A percentile compares a stretch with the other conserved stretches of the same genome.
These are phyloP conservation scores for Alternaria tenuissima DNA, from an alignment of 2,329 filamentous ascomycete species.

Conservation along the genomic window DNA sequence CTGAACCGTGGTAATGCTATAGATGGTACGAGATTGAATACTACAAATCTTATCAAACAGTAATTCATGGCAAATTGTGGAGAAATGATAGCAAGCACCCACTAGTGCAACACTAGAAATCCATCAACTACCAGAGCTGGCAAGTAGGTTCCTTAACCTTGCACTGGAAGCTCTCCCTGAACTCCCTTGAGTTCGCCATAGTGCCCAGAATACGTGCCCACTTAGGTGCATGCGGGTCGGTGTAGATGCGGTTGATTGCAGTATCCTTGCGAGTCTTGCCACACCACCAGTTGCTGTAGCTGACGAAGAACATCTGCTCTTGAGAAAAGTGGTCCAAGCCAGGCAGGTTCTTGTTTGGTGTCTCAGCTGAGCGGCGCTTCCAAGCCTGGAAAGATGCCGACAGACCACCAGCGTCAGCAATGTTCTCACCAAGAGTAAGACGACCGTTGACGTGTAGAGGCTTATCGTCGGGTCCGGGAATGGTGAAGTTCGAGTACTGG, in stretches of 20 bases:
- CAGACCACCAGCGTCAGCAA: slow-evolving; percentile 74
- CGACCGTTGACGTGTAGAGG: slow-evolving; percentile 69
- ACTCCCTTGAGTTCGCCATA: slow-evolving; percentile 72
- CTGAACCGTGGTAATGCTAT: neutral
- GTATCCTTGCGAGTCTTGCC: slow-evolving; percentile 68
- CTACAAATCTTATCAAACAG: neutral
- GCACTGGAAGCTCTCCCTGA: slow-evolving; percentile 73
- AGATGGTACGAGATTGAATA: neutral
- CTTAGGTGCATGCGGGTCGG: slow-evolving; percentile 71
- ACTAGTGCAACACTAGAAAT: rapidly evolving
- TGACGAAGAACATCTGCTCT: slow-evolving; percentile 75
- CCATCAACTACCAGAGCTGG: slow-evolving; percentile 68
- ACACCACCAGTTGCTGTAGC: slow-evolving; percentile 72
- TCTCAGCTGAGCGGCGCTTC: slow-evolving; percentile 64
- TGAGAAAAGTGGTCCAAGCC: slow-evolving; percentile 69
- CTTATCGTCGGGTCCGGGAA: slow-evolving; percentile 64
- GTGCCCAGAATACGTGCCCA: slow-evolving; percentile 67
- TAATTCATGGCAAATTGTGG: neutral
- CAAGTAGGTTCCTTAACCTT: slow-evolving; percentile 71
- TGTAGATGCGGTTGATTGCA: slow-evolving; percentile 66
- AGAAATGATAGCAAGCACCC: neutral
- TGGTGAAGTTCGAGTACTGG: slow-evolving; percentile 70
- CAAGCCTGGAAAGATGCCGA: slow-evolving; percentile 70
- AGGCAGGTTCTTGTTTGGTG: slow-evolving; percentile 58
- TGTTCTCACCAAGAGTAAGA: slow-evolving; percentile 73